Percentiles rank a stretch among this genome's conserved stretches.
These are phyloP conservation scores for Auricularia cornea DNA, from an alignment of 768 basidiomycete genomes.

Conservation along the genomic window DNA sequence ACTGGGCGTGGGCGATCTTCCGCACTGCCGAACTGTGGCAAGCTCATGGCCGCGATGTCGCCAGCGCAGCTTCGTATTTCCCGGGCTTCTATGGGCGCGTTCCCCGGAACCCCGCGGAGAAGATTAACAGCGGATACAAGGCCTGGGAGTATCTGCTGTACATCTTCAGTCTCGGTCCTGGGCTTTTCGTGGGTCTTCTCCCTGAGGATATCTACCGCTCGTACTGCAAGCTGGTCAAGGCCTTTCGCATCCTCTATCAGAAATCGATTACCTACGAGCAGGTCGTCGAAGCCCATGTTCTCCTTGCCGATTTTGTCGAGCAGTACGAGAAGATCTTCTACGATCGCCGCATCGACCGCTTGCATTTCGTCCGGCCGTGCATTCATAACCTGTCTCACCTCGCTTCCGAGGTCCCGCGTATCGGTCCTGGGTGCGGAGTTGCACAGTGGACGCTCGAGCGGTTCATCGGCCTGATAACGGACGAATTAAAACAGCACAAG, in stretches of 20 bases:
- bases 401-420: background rate
- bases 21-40: constrained; percentile 23
- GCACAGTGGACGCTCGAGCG: background rate
- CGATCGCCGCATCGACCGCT: background rate
- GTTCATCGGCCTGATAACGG: background rate
- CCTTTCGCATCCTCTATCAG: background rate
- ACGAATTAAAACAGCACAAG: constrained; percentile 1
- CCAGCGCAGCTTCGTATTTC: constrained; percentile 21
- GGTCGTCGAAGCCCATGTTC: background rate
- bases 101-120: constrained; percentile 33
- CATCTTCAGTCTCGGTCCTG: constrained; percentile 17
- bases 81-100: constrained; percentile 34
- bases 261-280: background rate
- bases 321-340: background rate
- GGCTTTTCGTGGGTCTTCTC: background rate
- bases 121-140: constrained; percentile 34
- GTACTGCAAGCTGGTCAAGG: background rate
- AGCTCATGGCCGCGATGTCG: constrained; percentile 28
- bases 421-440: background rate
- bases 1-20: constrained; percentile 29
- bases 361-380: background rate
- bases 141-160: constrained; percentile 28
- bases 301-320: background rate
- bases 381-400: constrained; percentile 2
- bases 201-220: background rate